A percentile compares a stretch with the other conserved stretches of the same genome.
Evolutionary conservation across 2,329 filamentous ascomycete species (phyloP).

Genomic region (Ophiostoma himal-ulmi): DNA sequence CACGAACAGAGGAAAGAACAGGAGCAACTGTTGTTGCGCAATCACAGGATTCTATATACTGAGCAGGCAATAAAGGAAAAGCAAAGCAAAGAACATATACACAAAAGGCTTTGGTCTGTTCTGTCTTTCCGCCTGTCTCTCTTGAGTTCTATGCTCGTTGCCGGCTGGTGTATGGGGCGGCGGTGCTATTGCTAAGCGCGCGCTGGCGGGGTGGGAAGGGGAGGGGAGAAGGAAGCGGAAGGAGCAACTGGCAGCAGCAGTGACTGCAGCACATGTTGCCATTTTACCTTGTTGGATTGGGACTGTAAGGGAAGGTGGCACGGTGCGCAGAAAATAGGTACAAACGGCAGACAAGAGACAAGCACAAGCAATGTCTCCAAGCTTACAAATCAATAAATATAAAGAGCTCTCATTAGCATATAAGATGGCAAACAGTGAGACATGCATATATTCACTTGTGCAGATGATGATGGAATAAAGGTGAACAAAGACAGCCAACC

Average conservation of each 20-base stretch:
- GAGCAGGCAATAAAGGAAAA: neutral
- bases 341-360: neutral
- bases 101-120: neutral
- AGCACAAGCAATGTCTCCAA: neutral
- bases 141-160: constrained; percentile 13
- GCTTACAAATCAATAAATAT: neutral
- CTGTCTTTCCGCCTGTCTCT: neutral
- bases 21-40: neutral
- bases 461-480: neutral
- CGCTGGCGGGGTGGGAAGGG: constrained; percentile 12
- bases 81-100: neutral
- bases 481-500: too few species aligned
- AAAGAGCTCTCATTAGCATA: neutral
- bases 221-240: constrained; percentile 2
- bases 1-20: constrained; percentile 16
- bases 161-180: constrained; percentile 15
- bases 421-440: neutral
- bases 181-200: constrained; percentile 22
- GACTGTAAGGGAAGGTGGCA: neutral
- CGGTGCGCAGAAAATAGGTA: neutral
- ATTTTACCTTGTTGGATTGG: neutral
- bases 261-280: neutral
- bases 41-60: neutral
- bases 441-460: neutral
- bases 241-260: constrained; percentile 8